Percentiles rank a stretch among this genome's conserved stretches.
phyloP scores from a whole-genome alignment of 257 asterid species.

The Salvia rosmarinus region DNA sequence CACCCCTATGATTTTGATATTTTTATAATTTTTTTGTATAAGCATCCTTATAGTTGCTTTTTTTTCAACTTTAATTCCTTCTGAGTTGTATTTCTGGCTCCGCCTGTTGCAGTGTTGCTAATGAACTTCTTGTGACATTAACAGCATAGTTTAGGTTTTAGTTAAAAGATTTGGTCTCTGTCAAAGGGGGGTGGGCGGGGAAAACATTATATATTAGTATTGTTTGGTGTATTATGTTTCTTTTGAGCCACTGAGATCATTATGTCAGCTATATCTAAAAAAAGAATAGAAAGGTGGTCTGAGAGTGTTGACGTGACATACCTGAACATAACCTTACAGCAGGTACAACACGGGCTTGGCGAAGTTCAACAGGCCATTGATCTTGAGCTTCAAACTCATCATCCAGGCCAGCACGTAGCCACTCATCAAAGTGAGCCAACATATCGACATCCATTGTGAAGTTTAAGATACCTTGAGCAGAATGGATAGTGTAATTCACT shows the following conservation, averaged over 20 bases:
- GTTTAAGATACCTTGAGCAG: constrained; percentile 91
- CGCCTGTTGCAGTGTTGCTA: no score
- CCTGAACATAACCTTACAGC: constrained; percentile 92
- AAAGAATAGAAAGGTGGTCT: not conserved
- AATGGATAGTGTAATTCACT: constrained; percentile 77
- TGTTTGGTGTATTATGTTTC: not conserved
- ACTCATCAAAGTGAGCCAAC: constrained; percentile 92
- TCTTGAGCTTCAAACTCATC: constrained; percentile 91
- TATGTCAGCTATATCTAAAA: no score
- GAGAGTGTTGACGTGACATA: constrained; percentile 27
- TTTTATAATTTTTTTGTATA: no score
- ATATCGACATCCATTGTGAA: constrained; percentile 94
- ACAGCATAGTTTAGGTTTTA: not conserved
- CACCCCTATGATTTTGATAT: no score
- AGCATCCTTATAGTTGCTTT: no score
- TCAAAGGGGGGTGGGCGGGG: not conserved
- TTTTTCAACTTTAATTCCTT: no score
- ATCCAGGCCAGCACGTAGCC: constrained; percentile 82
- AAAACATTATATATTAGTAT: not conserved
- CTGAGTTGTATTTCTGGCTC: no score
- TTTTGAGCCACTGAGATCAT: not conserved
- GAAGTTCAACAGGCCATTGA: constrained; percentile 96
- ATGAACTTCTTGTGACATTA: no score
- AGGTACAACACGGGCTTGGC: constrained; percentile 85
- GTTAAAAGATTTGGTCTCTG: not conserved